Evolutionary conservation across 306 rosid species (phyloP).

Genomic region (Quercus wislizeni): DNA sequence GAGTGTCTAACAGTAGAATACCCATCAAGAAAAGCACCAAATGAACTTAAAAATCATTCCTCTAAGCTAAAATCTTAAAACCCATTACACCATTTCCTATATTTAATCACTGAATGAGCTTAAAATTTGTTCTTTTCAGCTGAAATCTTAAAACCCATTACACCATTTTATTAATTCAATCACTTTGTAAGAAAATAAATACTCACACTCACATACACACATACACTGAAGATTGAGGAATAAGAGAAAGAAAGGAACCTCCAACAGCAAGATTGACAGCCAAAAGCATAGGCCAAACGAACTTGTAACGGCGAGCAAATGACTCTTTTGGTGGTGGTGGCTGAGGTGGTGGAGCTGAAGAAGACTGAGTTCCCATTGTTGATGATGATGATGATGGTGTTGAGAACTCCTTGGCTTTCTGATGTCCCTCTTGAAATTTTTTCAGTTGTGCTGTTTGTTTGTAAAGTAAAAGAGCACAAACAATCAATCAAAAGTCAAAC

Average conservation of each 20-base stretch:
- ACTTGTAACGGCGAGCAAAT: conserved; percentile 78
- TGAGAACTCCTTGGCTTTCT: conserved; percentile 36
- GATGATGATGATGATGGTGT: conserved; percentile 33
- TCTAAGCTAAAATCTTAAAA: too few species aligned
- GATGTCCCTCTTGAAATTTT: conserved; percentile 56
- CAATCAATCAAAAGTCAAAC: neutral
- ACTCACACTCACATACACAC: neutral
- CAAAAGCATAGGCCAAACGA: conserved; percentile 80
- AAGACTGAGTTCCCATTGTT: conserved; percentile 36
- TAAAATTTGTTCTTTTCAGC: too few species aligned
- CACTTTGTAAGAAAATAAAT: neutral
- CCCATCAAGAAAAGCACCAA: too few species aligned
- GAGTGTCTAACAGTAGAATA: too few species aligned
- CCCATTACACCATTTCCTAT: too few species aligned
- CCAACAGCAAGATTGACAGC: conserved; percentile 83
- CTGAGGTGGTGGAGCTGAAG: conserved; percentile 45
- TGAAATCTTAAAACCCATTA: too few species aligned
- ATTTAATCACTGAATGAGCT: too few species aligned
- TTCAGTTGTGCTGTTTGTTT: conserved; percentile 49
- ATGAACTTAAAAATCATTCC: too few species aligned
- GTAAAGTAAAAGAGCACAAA: neutral
- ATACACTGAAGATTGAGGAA: neutral
- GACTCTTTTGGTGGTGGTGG: conserved; percentile 51
- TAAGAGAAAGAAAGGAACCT: conserved; percentile 46
- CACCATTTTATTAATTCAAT: too few species aligned